Base-by-base conservation (phyloP, 495 filamentous ascomycete genomes). In the Xylaria cubensis region DNA sequence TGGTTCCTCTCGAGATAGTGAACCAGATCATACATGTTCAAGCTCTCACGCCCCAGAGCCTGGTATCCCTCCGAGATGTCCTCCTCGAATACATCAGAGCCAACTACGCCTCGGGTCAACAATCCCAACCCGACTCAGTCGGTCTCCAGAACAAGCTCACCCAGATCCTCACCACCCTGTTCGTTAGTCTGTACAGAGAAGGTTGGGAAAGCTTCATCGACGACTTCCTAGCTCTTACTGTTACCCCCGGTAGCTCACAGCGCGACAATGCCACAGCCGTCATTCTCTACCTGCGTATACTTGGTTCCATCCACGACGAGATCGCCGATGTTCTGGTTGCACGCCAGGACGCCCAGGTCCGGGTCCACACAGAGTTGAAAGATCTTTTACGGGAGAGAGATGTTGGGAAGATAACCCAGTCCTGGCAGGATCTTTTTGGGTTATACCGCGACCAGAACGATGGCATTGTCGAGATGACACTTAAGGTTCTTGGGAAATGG, bases 81-180 rank as follows among this genome's bases (percentile, higher is more conserved):
- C 81, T 99, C 72, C 81, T 97, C 77, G 86, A 86, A 64, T 98
- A 98, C 79, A 85, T 94, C 21, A 87, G 87, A 65, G 88, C 89
- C 71, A 88, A 87, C 46, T 99, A 97, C 79, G 86, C 90, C 24
- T 85, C 83, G 21, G 84, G 85, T 24, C 83, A 84, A 53, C 85
- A 85, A 55, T 82, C 83, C 26, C 81, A 83, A 26, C 79, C 86
- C 70, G 95, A 97, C 80, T 86, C 90, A 12, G 74, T 90, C 44
- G 86, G 87, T 73, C 91, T 99, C 41, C 97, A 98, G 82, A 99
- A 98, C 82, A 99, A 99, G 81, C 91, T 98, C 72, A 93, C 94
- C 34, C 96, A 99, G 81, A 97, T 95, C 42, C 82, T 98, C 53
- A 99, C 96, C 13, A 92, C 92, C 74, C 90, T 99, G 29, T 99